These are phyloP conservation scores for Carex scoparia DNA, from an alignment of 176 grass and related monocot species.

Conservation along the genomic window DNA sequence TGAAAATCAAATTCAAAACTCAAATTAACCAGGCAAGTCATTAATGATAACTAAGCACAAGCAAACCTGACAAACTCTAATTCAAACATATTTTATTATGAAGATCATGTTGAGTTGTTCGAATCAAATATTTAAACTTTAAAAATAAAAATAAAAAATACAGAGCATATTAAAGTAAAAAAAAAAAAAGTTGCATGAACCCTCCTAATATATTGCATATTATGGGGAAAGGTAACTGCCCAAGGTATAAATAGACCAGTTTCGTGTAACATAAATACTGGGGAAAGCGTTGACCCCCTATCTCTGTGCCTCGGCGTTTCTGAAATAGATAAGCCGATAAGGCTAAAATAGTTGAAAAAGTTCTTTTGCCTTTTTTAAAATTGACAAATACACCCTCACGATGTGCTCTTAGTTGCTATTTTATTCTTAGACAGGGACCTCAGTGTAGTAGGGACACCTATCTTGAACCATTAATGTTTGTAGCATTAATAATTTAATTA, in stretches of 20 bases:
- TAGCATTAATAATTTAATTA: neutral
- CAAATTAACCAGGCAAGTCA: no score
- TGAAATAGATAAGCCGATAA: slow-evolving; percentile 10
- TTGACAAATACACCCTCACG: neutral
- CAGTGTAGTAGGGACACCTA: neutral
- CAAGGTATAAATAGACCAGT: neutral
- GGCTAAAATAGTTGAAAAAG: neutral
- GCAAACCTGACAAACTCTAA: no score
- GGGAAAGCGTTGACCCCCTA: neutral
- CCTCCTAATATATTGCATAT: no score
- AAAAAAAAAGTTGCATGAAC: no score
- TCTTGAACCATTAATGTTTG: neutral
- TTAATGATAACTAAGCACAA: no score
- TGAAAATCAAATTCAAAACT: no score
- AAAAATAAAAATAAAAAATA: no score
- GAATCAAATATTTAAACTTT: no score
- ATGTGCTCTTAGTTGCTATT: neutral
- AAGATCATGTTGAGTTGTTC: no score
- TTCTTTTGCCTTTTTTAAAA: neutral
- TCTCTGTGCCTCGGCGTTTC: neutral
- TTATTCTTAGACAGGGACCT: neutral
- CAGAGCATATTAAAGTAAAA: no score
- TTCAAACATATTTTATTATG: no score
- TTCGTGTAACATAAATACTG: neutral
- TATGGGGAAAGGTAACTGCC: neutral